Evolutionary conservation across 139 green algal species (phyloP).

Genomic region (Edaphochlamys debaryana): DNA sequence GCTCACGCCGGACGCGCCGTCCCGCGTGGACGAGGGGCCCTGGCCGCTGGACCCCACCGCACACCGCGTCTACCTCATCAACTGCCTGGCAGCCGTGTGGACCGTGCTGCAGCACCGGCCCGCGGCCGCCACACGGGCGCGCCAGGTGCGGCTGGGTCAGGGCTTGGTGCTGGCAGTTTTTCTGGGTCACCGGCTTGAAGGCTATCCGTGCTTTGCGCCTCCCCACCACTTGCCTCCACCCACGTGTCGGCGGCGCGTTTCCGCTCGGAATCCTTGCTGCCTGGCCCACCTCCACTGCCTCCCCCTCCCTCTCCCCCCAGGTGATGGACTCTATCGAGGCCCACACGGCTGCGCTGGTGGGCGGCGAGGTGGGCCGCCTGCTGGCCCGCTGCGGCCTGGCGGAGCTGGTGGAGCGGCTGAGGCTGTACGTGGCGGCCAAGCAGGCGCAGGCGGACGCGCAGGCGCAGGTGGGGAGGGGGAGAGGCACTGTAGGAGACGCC

Average conservation of each 20-base stretch:
- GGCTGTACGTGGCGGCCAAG: slow-evolving; percentile 52
- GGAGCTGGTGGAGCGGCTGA: slow-evolving; percentile 72
- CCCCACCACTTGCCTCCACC: neutral
- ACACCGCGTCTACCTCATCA: slow-evolving; percentile 77
- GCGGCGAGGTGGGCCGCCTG: slow-evolving; percentile 63
- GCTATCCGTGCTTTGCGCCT: no score
- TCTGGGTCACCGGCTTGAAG: neutral
- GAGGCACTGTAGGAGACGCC: neutral
- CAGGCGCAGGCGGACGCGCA: neutral
- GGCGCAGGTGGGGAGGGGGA: neutral
- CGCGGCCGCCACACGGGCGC: neutral
- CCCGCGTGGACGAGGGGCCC: slow-evolving; percentile 57
- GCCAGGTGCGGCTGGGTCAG: neutral
- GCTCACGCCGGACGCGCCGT: slow-evolving; percentile 59
- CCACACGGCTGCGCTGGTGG: slow-evolving; percentile 67
- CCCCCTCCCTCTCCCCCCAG: slow-evolving; percentile 13
- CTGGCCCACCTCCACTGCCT: no score
- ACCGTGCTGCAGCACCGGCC: slow-evolving; percentile 27
- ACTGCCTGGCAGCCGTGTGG: slow-evolving; percentile 74
- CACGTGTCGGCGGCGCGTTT: no score
- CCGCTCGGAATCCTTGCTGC: no score
- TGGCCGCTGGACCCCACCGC: slow-evolving; percentile 63
- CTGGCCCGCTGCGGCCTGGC: slow-evolving; percentile 67
- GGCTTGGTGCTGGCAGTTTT: neutral
- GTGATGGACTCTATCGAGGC: slow-evolving; percentile 56